Base-by-base conservation (phyloP, 2,329 filamentous ascomycete genomes). In the Corinectria fuckeliana region DNA sequence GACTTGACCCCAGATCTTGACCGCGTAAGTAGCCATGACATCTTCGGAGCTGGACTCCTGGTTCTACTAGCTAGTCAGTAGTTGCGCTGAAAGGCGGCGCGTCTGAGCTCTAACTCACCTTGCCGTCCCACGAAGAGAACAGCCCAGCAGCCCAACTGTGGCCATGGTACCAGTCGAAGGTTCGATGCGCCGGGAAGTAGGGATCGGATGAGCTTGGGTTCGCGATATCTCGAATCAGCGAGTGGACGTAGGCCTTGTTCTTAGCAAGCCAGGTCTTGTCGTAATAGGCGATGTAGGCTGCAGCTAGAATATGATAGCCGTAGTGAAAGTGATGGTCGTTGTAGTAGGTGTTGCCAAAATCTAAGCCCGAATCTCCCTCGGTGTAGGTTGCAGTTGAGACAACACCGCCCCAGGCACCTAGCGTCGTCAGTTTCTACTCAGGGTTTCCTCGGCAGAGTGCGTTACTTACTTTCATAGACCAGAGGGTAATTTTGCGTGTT, bases 91-190 rank as follows among this genome's bases (percentile, higher is more conserved):
- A n/a, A 5, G 4, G 23, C 10, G n/a, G 13, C 7, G n/a, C 16
- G 16, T 4, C n/a, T 3, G 11, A 25, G 11, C n/a, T 5, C 3
- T n/a, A 50, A 49, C 48, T 51, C 45, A 80, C 87, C 77, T 93
- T 93, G 61, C 91, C 91, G 73, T 94, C 90, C 55, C 79, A 80
- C 34, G 85, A 82, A 62, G 90, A 85, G 69, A 87, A 91, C 5
- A 94, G 77, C 1, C 91, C 91, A 55, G 92, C 92, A 2, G 94
- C 94, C 92, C 94, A 97, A 58, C 90, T 93, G 81, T 98, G 95
- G 2, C 94, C 95, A 71, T 96, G 88, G 75, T 89, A 98, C 92
- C 92, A 97, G 76, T 98, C 95, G 71, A 97, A 98, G 56, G 82
- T 86, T 48, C 95, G 86, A 61, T 85, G 93, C 66, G 92, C 88